phyloP scores from a whole-genome alignment of 495 filamentous ascomycete genomes.

The Glonium stellatum region DNA sequence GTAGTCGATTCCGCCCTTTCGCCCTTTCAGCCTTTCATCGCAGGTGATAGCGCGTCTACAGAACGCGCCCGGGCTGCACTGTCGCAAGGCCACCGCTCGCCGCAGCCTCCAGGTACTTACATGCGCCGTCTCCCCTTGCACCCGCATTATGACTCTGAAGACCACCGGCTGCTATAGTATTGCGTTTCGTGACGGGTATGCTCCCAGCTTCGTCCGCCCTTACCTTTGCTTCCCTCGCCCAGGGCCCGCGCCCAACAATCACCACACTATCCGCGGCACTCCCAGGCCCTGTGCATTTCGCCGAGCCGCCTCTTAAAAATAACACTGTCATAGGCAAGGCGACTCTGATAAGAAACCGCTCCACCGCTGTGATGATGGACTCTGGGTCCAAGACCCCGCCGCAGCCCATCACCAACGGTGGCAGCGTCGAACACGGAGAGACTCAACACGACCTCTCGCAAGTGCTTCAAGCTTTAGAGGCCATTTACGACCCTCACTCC shows the following conservation, averaged over 20 bases:
- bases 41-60: conserved; percentile 14
- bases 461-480: conserved; percentile 75
- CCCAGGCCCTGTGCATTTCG: neutral
- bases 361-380: conserved; percentile 19
- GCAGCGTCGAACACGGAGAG: conserved; percentile 8
- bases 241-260: neutral
- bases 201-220: neutral
- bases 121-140: neutral
- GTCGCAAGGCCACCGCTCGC: neutral
- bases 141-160: neutral
- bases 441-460: conserved; percentile 37
- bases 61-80: conserved; percentile 9
- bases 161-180: neutral
- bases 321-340: neutral
- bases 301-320: neutral
- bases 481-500: conserved; percentile 76
- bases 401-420: conserved; percentile 14
- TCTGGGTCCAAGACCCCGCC: conserved; percentile 8
- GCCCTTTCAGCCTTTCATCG: neutral
- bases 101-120: conserved; percentile 2
- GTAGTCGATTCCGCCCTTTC: neutral
- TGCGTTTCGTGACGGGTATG: conserved; percentile 1
- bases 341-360: neutral
- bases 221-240: conserved; percentile 1
- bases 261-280: neutral